These are phyloP conservation scores for Colletotrichum gigasporum DNA, from an alignment of 2,329 filamentous ascomycete genomes.

Conservation along the genomic window DNA sequence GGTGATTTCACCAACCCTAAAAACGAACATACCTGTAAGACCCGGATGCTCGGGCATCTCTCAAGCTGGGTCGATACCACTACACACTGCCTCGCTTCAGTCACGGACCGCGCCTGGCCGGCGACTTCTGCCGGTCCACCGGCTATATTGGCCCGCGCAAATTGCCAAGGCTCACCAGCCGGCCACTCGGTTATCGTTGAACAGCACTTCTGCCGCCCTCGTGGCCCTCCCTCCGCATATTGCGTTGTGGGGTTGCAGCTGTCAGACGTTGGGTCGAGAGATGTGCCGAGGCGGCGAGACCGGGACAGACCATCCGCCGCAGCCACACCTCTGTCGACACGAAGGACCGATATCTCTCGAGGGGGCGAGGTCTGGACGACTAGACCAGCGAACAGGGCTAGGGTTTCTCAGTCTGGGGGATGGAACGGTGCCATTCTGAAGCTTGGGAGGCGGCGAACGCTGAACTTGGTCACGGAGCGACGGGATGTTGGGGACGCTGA, in stretches of 20 bases:
- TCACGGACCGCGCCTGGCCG: slow-evolving; percentile 10
- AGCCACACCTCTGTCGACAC: neutral
- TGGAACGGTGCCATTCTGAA: no score
- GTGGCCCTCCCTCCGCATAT: neutral
- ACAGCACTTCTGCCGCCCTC: neutral
- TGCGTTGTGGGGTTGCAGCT: neutral
- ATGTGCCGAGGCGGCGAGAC: neutral
- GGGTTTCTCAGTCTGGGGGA: no score
- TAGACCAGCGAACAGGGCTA: no score
- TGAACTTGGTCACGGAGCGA: no score
- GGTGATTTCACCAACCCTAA: no score
- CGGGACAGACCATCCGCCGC: neutral
- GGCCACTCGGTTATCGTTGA: neutral
- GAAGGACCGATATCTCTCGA: slow-evolving; percentile 3
- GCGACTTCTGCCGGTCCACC: slow-evolving; percentile 13
- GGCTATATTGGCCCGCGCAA: slow-evolving; percentile 2
- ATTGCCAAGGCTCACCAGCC: neutral
- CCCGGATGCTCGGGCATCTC: no score
- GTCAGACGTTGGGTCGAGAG: neutral
- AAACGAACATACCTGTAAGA: neutral
- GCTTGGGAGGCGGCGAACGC: no score
- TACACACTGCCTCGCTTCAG: neutral
- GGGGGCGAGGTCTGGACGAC: no score
- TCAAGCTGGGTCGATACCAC: no score
- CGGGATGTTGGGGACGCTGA: no score